phyloP scores from a whole-genome alignment of 257 asterid species.

The Nicotiana noctiflora region DNA sequence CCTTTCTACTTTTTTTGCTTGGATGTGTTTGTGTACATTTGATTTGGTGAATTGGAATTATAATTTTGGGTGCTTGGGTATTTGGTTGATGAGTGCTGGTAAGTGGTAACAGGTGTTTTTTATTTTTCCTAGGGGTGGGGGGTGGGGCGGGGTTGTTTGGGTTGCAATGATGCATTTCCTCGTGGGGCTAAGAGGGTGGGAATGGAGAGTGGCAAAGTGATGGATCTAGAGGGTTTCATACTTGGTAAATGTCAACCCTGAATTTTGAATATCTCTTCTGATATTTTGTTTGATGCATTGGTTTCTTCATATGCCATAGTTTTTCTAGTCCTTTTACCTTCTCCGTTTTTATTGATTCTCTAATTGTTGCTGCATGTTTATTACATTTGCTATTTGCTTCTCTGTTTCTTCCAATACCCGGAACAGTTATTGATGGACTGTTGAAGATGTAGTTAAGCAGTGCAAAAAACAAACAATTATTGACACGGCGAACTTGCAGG shows the following conservation, averaged over 20 bases:
- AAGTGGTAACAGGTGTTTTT: neutral
- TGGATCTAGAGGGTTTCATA: neutral
- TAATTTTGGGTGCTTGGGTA: neutral
- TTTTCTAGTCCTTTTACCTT: neutral
- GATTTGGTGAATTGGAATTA: neutral
- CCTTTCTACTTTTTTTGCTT: neutral
- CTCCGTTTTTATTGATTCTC: neutral
- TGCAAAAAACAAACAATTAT: neutral
- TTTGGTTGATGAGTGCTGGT: neutral
- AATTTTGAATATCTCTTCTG: neutral
- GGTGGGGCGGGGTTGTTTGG: neutral
- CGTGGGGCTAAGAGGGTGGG: neutral
- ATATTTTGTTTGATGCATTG: neutral
- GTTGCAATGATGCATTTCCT: neutral
- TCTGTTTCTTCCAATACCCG: neutral
- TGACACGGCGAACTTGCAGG: constrained; percentile 28
- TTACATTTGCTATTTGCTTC: neutral
- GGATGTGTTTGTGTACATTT: neutral
- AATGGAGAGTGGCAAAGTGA: neutral
- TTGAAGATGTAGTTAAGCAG: neutral
- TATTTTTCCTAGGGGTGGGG: neutral
- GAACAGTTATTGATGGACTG: neutral
- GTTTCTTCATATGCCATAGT: neutral
- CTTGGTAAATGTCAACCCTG: neutral
- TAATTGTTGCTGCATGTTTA: neutral